Evolutionary conservation across 768 basidiomycete species (phyloP), one percentile per base, ranked within the genome.

Genomic region (Flagelloscypha sp.): DNA sequence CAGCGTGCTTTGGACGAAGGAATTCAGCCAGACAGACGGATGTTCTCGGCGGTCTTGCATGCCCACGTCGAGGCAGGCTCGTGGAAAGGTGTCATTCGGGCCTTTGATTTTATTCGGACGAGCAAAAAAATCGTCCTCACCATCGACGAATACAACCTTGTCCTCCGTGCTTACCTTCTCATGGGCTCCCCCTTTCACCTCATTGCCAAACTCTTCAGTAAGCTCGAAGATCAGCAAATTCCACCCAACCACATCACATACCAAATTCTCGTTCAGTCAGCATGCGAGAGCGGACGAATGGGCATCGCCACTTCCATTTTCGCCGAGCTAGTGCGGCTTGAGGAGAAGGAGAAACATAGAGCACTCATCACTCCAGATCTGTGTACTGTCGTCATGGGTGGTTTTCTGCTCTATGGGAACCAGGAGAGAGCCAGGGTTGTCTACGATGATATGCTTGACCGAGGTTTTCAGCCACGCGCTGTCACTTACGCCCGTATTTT

Each of bases 151-250:
- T 80, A 77, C 56, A 89, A 89, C 54, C 76, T 76, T 17, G 66
- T 95, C 17, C 60, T 94, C 45, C 87, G 86, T 56, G 87, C 88
- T 2, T 84, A 87, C 48, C 73, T 94, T 35, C 63, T 82, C 30
- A 71, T 86, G 23, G 87, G 84, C 17, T 75, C 86, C 2, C 88
- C 92, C 0, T 84, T 83, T 46, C 54, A 56, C 21, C 53, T 74
- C 18, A 79, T 90, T 25, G 61, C 73, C 18, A 54, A 61, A 4
- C 49, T 86, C 23, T 89, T 90, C 57, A 59, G 66, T 28, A 68
- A 63, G 35, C 58, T 88, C 37, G 55, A 63, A 38, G 48, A 59
- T 24, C 52, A 62, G 6, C 68, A 70, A 3, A 50, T 81, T 11
- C 63, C 64, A 24, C 83, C 87, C 0, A 72, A 82, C 44, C 54